Evolutionary conservation across 2,329 filamentous ascomycete genomes (phyloP), one percentile per base, ranked within the genome.

Genomic region (Calonectria pteridis): DNA sequence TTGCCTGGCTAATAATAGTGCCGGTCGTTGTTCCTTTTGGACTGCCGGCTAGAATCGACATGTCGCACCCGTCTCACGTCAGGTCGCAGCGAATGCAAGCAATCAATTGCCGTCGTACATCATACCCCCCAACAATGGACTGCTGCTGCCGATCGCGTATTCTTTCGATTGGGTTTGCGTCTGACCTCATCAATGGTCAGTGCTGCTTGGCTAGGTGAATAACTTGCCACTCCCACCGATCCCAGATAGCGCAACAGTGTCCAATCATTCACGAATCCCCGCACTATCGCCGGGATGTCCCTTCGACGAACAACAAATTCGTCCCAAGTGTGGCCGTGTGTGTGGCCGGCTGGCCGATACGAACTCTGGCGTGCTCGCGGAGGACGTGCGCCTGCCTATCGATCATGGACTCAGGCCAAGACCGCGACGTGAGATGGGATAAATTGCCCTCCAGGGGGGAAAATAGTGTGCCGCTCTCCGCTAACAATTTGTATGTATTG

Each of bases 1-100:
- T 72, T 31, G 40, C 28, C 29, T 72, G 64, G 64, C 77, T 77
- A 79, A 79, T 73, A 77, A 78, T 77, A 79, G 71, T 31, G n/a
- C 63, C 33, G 31, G 23, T 40, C 23, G 26, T 40, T 70, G 37
- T 64, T 43, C 43, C 18, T 23, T 64, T 40, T 62, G 2, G 46
- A 26, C 65, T 59, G 51, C 53, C 28, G 62, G 46, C 28, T 35
- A 63, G 53, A 76, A 63, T 68, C 72, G 72, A 78, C 75, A 75
- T 72, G 73, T 77, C 67, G 69, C 35, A 51, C 58, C 40, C 65
- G 64, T 50, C 69, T 76, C 75, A 74, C 64, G 67, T 75, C 71
- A 77, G 73, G 59, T 59, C 43, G 49, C 33, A 35, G 6, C 14
- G 35, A 50, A 67, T 65, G 26, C 40, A 46, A 40, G 51, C 33